These are phyloP conservation scores for Malassezia globosa DNA, from an alignment of 1,284 basidiomycete species.

Conservation along the genomic window DNA sequence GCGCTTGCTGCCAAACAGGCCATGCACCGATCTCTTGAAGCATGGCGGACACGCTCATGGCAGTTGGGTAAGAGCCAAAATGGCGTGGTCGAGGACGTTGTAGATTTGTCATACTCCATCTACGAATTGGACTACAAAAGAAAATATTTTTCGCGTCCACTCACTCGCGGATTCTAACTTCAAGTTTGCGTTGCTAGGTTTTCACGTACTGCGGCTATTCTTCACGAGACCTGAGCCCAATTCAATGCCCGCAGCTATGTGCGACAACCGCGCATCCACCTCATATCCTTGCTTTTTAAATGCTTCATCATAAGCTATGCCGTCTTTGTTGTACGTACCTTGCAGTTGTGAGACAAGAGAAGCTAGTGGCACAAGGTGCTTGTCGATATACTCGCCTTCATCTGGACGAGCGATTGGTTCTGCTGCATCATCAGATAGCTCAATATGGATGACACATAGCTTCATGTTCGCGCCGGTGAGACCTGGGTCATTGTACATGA, in stretches of 20 bases:
- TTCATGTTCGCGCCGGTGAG: constrained; percentile 40
- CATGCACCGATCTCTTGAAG: neutral
- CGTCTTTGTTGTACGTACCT: no score
- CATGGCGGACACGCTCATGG: constrained; percentile 1
- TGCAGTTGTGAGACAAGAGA: constrained; percentile 26
- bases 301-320: no score
- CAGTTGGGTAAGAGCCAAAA: neutral
- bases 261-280: constrained; percentile 41
- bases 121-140: neutral
- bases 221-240: constrained; percentile 18
- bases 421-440: constrained; percentile 29
- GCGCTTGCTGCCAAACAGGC: constrained; percentile 9
- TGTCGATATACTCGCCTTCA: constrained; percentile 44
- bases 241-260: constrained; percentile 36
- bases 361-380: constrained; percentile 35
- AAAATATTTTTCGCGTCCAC: neutral
- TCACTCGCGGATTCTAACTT: neutral
- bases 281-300: constrained; percentile 31
- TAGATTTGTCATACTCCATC: neutral
- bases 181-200: no score
- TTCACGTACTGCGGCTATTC: no score
- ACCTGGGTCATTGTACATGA: constrained; percentile 42
- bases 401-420: constrained; percentile 43
- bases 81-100: constrained; percentile 5
- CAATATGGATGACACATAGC: constrained; percentile 35